A percentile compares a stretch with the other conserved stretches of the same genome.
These are phyloP conservation scores for Camellia granthamiana DNA, from an alignment of 148 eudicot species.

Conservation along the genomic window DNA sequence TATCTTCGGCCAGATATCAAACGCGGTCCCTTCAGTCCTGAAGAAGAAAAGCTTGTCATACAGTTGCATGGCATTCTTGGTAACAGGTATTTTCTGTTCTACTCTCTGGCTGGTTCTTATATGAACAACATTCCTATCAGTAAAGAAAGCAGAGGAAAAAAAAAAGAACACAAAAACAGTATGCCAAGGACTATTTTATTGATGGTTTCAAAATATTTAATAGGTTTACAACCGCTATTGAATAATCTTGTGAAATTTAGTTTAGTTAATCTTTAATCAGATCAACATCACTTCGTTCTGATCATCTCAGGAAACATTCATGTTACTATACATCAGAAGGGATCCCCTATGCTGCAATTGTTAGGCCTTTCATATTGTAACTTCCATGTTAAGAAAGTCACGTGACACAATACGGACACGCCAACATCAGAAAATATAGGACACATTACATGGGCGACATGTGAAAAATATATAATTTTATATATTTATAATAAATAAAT, in stretches of 20 bases:
- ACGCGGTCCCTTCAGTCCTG: constrained; percentile 62
- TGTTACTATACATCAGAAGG: too few species aligned
- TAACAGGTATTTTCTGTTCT: constrained; percentile 40
- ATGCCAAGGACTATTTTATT: too few species aligned
- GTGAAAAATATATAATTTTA: too few species aligned
- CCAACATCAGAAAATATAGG: too few species aligned
- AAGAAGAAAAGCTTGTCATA: constrained; percentile 68
- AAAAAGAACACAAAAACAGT: background rate
- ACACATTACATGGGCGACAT: too few species aligned
- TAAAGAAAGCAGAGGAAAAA: background rate
- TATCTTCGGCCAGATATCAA: constrained; percentile 70
- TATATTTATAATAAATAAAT: too few species aligned
- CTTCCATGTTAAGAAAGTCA: background rate
- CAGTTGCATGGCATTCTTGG: constrained; percentile 71
- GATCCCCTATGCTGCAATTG: background rate
- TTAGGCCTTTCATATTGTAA: background rate
- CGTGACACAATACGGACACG: too few species aligned
- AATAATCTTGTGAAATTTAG: background rate
- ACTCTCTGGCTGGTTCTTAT: background rate
- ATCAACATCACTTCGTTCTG: too few species aligned
- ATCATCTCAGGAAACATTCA: too few species aligned
- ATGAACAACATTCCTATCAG: background rate
- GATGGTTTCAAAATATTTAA: background rate
- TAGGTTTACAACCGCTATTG: background rate
- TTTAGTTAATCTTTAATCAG: background rate